Conservation (phyloP, 208 protist genomes). For the Leishmania amazonensis region DNA sequence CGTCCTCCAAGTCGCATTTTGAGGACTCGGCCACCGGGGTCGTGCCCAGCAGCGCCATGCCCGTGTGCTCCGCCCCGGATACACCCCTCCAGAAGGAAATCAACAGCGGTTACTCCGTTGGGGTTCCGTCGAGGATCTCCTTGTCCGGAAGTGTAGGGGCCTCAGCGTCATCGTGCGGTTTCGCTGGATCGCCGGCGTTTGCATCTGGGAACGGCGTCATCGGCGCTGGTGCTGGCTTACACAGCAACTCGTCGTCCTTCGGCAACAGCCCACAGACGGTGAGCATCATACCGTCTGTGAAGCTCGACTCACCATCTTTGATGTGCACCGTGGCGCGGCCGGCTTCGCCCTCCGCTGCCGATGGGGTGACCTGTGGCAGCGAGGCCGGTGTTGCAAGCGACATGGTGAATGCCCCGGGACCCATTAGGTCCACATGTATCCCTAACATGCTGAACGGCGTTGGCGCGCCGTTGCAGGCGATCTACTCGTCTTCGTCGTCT, state of each 20-base stretch:
- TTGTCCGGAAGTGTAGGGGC: background rate
- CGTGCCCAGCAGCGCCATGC: conserved; percentile 6
- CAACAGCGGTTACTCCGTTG: background rate
- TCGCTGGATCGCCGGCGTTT: conserved; percentile 3
- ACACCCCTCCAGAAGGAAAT: background rate
- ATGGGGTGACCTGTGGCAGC: background rate
- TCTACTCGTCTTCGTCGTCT: conserved; percentile 5
- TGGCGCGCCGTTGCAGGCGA: background rate
- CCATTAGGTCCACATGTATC: background rate
- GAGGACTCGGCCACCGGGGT: conserved; percentile 16
- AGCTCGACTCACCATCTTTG: conserved; percentile 12
- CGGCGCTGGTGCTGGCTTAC: background rate
- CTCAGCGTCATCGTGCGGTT: background rate
- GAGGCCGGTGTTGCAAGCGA: background rate
- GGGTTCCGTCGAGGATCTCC: background rate
- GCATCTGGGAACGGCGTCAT: conserved; percentile 7
- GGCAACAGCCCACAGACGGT: conserved; percentile 4
- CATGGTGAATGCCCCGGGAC: background rate
- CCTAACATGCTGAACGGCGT: background rate
- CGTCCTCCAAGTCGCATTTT: conserved; percentile 30
- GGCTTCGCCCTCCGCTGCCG: background rate
- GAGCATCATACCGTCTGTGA: conserved; percentile 6
- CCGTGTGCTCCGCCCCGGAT: conserved; percentile 3
- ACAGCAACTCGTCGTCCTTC: conserved; percentile 2
- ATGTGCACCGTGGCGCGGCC: background rate